phyloP scores from a whole-genome alignment of 257 asterid genomes.

The Voacanga thouarsii region DNA sequence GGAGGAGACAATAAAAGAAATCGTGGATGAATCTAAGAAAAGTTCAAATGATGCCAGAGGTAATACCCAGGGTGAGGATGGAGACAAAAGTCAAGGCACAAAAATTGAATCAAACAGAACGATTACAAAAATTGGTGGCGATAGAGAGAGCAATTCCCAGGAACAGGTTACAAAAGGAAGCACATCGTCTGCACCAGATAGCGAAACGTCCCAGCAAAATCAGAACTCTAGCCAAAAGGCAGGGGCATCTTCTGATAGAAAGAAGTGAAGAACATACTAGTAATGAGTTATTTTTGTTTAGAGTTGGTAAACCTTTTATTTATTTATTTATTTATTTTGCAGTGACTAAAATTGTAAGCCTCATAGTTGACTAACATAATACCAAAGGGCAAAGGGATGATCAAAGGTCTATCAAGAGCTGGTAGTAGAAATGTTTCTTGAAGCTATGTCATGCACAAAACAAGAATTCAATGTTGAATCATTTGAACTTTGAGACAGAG shows the following conservation, averaged over 20 bases:
- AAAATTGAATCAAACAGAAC: slow-evolving; percentile 18
- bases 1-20: slow-evolving; percentile 64
- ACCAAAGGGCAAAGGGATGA: neutral
- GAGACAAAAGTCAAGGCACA: slow-evolving; percentile 24
- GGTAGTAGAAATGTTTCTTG: neutral
- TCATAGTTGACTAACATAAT: neutral
- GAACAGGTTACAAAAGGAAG: slow-evolving; percentile 18
- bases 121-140: slow-evolving; percentile 11
- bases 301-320: neutral
- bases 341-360: neutral
- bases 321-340: too few relatives aligned
- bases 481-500: too few relatives aligned
- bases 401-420: neutral
- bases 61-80: slow-evolving; percentile 16
- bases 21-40: slow-evolving; percentile 47
- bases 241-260: slow-evolving; percentile 13
- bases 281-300: neutral
- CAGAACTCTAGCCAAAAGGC: slow-evolving; percentile 19
- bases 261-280: slow-evolving; percentile 17
- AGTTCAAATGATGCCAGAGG: slow-evolving; percentile 25
- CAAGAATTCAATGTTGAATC: too few relatives aligned
- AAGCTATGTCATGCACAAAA: neutral
- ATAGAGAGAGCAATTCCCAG: neutral
- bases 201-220: slow-evolving; percentile 19
- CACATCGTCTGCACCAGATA: slow-evolving; percentile 18